Evolutionary conservation across 2,329 filamentous ascomycete genomes (phyloP).

Genomic region (Sporothrix mexicana): DNA sequence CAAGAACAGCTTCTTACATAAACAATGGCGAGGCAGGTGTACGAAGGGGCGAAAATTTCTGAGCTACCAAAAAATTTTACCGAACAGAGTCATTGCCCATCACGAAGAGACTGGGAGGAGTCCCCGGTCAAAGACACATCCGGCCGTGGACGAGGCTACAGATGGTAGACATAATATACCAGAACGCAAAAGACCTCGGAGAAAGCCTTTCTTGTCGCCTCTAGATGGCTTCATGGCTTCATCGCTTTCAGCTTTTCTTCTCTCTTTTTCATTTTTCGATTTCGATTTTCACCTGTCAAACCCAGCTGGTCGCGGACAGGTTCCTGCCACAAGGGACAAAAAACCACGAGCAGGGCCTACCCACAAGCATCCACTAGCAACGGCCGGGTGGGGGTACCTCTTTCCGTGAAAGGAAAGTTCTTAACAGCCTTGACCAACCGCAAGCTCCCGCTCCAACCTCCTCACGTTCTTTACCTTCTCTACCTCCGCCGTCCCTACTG

Average conservation of each 20-base stretch:
- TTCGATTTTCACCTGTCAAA: not conserved
- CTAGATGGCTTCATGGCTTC: not conserved
- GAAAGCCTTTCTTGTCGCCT: not conserved
- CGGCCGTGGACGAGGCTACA: not conserved
- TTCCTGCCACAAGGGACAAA: not conserved
- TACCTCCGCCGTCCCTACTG: not conserved
- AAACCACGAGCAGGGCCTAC: not conserved
- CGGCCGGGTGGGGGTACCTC: conserved; percentile 16
- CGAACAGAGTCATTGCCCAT: conserved; percentile 5
- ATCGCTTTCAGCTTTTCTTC: not conserved
- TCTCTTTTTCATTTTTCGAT: not conserved
- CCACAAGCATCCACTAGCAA: conserved; percentile 20
- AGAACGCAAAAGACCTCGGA: not conserved
- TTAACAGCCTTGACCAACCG: conserved; percentile 12
- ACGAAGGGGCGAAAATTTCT: not conserved
- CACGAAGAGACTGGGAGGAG: not conserved
- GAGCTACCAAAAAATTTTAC: not conserved
- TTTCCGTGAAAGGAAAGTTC: conserved; percentile 32
- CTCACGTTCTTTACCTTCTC: not conserved
- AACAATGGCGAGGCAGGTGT: not conserved
- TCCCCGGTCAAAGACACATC: not conserved
- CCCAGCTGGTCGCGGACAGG: not conserved
- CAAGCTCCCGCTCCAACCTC: conserved; percentile 14
- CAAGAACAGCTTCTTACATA: not conserved
- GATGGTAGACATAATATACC: not conserved